Evolutionary conservation across 2,329 filamentous ascomycete species (phyloP), one percentile per base, ranked within the genome.

Genomic region (Fusarium sp.): DNA sequence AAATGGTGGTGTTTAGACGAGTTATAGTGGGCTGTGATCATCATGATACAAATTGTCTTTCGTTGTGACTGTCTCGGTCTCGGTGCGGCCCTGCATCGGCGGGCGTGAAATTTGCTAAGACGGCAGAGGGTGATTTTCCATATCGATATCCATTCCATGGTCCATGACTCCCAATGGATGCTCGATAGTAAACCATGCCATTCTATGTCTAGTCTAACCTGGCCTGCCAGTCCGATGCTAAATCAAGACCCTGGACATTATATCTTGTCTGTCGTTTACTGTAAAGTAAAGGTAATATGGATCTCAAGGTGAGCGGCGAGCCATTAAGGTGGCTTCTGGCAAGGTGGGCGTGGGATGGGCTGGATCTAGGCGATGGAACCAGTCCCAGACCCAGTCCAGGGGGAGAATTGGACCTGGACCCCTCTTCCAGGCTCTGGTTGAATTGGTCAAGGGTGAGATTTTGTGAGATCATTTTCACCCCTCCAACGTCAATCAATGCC

Each of bases 71-170:
- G 21, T 60, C 66, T 69, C 66, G 66, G 66, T 66, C 66, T 69
- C 61, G 28, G 66, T 66, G 61, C 66, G 66, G 66, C 66, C 66
- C 45, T 69, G 66, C 66, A 45, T 69, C 66, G 66, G 66, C 61
- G 66, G 66, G 66, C n/a, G 60, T 69, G 55, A 53, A 64, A 68
- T 68, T 50, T 63, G 47, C 59, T 55, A 65, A 59, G 46, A 40
- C 61, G 48, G 61, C 28, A 62, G 65, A 59, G 53, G 41, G 50
- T 60, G 55, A 55, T 54, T 63, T 63, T 45, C 46, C 50, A 63
- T 49, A 67, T 68, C 41, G 48, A 64, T 40, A 57, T 41, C 21
- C 32, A 48, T 43, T 34, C 53, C 42, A 47, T 41, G 18, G 8
- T 30, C 37, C 6, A 50, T 30, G 43, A n/a, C 34, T 51, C 48